A percentile compares a stretch with the other conserved stretches of the same genome.
These are phyloP conservation scores for Calocera viscosa DNA, from an alignment of 768 basidiomycete species.

Conservation along the genomic window DNA sequence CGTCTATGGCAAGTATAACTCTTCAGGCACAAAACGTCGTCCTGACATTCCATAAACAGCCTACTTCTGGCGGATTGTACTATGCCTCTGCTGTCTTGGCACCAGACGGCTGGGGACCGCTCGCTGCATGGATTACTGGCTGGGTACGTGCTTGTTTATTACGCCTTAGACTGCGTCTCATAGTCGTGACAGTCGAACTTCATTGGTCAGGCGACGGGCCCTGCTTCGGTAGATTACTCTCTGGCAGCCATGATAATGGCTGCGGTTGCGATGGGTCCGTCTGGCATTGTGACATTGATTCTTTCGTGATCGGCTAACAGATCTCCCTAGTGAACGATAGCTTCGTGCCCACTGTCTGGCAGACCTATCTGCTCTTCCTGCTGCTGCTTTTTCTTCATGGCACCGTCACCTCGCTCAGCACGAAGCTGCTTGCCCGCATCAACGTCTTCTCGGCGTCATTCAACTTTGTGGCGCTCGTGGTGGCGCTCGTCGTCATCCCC, in stretches of 20 bases:
- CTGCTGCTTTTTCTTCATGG: conserved; percentile 4
- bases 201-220: conserved; percentile 10
- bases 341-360: conserved; percentile 1
- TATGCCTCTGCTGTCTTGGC: conserved; percentile 7
- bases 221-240: conserved; percentile 13
- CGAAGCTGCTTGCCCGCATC: conserved; percentile 9
- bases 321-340: conserved; percentile 1
- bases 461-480: neutral
- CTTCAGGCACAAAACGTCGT: neutral
- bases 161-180: neutral
- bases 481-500: neutral
- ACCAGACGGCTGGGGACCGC: conserved; percentile 12
- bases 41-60: neutral
- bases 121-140: conserved; percentile 12
- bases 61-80: conserved; percentile 11
- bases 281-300: neutral
- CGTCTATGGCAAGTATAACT: conserved; percentile 5
- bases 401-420: conserved; percentile 9
- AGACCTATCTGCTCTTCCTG: conserved; percentile 7
- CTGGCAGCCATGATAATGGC: conserved; percentile 13
- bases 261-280: neutral
- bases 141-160: neutral
- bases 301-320: neutral
- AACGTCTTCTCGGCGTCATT: conserved; percentile 9
- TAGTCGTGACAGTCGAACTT: neutral